These are phyloP conservation scores for Dictyostelium brefeldianum DNA, from an alignment of 78 protist species.

Conservation along the genomic window DNA sequence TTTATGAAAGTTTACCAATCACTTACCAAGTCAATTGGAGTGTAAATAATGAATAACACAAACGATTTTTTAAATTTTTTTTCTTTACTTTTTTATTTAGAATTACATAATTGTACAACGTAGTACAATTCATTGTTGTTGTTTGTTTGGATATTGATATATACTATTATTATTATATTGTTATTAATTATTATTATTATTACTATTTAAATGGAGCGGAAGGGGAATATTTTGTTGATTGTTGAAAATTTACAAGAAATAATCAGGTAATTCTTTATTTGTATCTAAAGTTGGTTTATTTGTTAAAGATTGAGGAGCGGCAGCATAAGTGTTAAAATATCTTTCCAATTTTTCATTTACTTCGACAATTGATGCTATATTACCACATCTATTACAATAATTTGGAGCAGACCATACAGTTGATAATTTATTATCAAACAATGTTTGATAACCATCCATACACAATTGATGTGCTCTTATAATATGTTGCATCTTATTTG, in stretches of 20 bases:
- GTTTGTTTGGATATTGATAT: no score
- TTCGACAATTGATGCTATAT: conserved; percentile 96
- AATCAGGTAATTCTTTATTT: conserved; percentile 78
- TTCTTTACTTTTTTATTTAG: conserved; percentile 1
- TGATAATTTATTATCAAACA: conserved; percentile 82
- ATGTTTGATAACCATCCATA: conserved; percentile 97
- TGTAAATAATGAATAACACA: conserved; percentile 18
- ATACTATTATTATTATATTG: no score
- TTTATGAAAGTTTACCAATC: conserved; percentile 57
- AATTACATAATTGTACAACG: conserved; percentile 14
- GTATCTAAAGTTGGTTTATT: conserved; percentile 69
- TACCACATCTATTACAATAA: conserved; percentile 99
- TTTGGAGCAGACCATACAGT: conserved; percentile 99
- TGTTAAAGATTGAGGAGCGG: conserved; percentile 69
- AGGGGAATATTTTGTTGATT: not conserved
- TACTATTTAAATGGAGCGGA: conserved; percentile 7
- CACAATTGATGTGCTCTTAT: conserved; percentile 98
- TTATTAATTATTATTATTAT: not conserved
- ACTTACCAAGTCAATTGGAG: conserved; percentile 71
- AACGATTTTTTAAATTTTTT: not conserved
- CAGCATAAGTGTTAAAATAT: conserved; percentile 59
- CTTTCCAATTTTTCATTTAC: conserved; percentile 85
- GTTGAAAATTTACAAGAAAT: conserved; percentile 55
- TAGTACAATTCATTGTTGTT: not conserved
- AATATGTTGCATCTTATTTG: conserved; percentile 90